phyloP scores from a whole-genome alignment of 768 basidiomycete genomes.

The Amanita jacksonii region DNA sequence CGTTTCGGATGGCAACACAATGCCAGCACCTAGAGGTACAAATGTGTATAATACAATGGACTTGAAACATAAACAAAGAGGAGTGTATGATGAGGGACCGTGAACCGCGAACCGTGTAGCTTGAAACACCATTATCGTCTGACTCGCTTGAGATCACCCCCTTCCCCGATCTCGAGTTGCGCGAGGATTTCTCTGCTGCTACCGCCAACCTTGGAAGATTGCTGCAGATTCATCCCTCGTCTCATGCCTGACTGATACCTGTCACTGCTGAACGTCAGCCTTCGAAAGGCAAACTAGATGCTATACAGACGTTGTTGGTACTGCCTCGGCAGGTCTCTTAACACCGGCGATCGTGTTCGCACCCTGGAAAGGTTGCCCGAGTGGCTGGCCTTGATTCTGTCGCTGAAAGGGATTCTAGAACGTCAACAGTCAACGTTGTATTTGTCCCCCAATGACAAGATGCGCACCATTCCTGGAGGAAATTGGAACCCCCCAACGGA shows the following conservation, averaged over 20 bases:
- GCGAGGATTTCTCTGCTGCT: conserved; percentile 25
- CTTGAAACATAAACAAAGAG: too few species aligned
- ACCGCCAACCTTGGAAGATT: conserved; percentile 18
- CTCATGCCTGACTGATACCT: conserved; percentile 12
- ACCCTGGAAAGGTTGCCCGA: neutral
- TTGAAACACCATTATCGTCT: conserved; percentile 29
- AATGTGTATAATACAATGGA: too few species aligned
- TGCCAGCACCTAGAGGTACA: too few species aligned
- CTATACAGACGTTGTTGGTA: conserved; percentile 11
- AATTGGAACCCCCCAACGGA: conserved; percentile 43
- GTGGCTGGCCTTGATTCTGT: conserved; percentile 10
- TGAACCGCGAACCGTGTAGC: neutral
- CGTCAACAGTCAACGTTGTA: neutral
- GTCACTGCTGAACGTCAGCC: conserved; percentile 7
- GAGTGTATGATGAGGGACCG: neutral
- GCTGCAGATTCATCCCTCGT: conserved; percentile 29
- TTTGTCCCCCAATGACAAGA: neutral
- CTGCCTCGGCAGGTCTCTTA: conserved; percentile 26
- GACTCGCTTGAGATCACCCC: conserved; percentile 37
- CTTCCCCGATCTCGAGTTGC: conserved; percentile 26
- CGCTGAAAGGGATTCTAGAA: conserved; percentile 13
- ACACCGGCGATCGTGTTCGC: conserved; percentile 15
- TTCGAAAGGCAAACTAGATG: neutral
- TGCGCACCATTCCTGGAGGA: conserved; percentile 34
- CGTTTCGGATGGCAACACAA: too few species aligned